These are phyloP conservation scores for Leccinellum albellum DNA, from an alignment of 768 basidiomycete genomes.

Conservation along the genomic window DNA sequence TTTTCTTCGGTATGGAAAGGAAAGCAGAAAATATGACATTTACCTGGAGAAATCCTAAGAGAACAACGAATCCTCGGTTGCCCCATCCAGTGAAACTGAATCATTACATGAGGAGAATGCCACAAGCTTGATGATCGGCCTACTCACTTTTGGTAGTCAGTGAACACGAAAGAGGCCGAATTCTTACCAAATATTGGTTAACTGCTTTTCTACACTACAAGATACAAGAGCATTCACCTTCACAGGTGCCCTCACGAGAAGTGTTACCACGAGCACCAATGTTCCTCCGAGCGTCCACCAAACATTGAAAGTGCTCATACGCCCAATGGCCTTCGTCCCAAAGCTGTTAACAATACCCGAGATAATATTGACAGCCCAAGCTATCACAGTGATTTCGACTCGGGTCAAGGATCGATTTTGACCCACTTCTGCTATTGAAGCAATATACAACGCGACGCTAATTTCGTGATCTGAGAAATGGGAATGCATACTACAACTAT, in stretches of 20 bases:
- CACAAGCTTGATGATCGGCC: neutral
- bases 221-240: conserved; percentile 34
- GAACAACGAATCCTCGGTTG: conserved; percentile 52
- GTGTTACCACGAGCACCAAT: conserved; percentile 50
- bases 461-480: neutral
- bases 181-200: conserved; percentile 36
- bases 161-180: conserved; percentile 50
- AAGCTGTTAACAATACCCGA: conserved; percentile 54
- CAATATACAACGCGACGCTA: conserved; percentile 53
- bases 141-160: conserved; percentile 50
- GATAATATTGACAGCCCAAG: conserved; percentile 54
- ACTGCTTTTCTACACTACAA: neutral
- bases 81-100: conserved; percentile 53
- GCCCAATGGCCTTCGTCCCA: conserved; percentile 54
- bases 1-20: neutral
- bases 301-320: conserved; percentile 52
- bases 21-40: neutral
- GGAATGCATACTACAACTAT: neutral
- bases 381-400: conserved; percentile 49
- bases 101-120: neutral
- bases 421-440: conserved; percentile 49
- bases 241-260: conserved; percentile 53
- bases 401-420: conserved; percentile 41
- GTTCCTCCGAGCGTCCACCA: conserved; percentile 64
- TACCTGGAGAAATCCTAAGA: conserved; percentile 47